Base-by-base conservation (phyloP, 176 grass and related monocot genomes). In the Cocos nucifera region DNA sequence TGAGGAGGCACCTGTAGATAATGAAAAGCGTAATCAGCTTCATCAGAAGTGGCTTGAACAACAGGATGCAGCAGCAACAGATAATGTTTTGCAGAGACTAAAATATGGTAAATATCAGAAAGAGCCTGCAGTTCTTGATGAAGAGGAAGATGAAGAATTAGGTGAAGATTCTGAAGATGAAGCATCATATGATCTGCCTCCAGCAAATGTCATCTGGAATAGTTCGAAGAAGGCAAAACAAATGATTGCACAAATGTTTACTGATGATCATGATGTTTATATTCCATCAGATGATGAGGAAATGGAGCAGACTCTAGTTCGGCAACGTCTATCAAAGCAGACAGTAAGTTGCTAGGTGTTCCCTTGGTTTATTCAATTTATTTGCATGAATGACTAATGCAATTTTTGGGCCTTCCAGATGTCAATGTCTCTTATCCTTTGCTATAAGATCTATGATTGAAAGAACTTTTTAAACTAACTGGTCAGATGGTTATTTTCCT, bases 21-120 rank as follows among this genome's bases (percentile, higher is more conserved):
- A 85, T 18, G 70, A 88, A 62, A 91, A 73, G 58, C 75, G 84
- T 50, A 91, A 91, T 62, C 78, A 82, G 19, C 87, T 97, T 63
- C 92, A 97, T 76, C 82, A 80, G 70, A 97, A 91, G 73, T 97
- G 92, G 92, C 80, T 97, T 69, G 54, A 85, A 49, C 78, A 97
- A 59, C 83, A 91, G 79, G 92, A 97, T 82, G 72, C 64, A 30
- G 76, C 57, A 62, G 78, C 87, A 67, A 97, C 87, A 65, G 80
- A 85, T 57, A 88, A 85, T 70, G 62, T 91, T 69, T 54, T 97
- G 21, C 83, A 97, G 60, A 97, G 56, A 60, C 71, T 97, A 30
- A 97, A 82, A 69, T 80, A 61, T 72, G 58, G 73, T 28, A 58
- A 80, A 50, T 67, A 85, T 49, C 75, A 81, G 52, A 87, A 91